Evolutionary conservation across 768 basidiomycete species (phyloP).

Genomic region (Tylopilus subfusipes): DNA sequence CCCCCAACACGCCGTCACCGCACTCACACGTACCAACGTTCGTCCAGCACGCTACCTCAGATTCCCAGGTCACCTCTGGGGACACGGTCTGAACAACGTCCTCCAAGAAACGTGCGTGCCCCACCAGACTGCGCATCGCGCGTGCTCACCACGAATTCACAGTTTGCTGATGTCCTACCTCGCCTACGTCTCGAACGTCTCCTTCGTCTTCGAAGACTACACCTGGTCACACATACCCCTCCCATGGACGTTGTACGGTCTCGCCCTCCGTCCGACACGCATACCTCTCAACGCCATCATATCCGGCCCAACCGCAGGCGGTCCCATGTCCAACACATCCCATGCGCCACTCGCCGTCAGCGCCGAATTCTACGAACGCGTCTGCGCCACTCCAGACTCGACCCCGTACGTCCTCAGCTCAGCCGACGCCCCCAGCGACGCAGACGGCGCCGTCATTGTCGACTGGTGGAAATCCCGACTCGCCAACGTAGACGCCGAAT

Average conservation of each 20-base stretch:
- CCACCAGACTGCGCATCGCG: not conserved
- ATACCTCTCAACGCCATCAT: constrained; percentile 61
- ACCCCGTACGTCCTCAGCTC: constrained; percentile 35
- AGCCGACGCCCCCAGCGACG: constrained; percentile 34
- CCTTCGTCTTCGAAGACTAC: constrained; percentile 63
- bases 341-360: constrained; percentile 40
- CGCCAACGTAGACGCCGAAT: constrained; percentile 33
- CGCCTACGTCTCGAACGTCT: constrained; percentile 46
- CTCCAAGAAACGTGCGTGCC: constrained; percentile 55
- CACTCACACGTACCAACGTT: constrained; percentile 1
- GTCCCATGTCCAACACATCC: constrained; percentile 30
- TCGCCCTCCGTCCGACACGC: constrained; percentile 46
- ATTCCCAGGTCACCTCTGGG: constrained; percentile 57
- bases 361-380: constrained; percentile 45
- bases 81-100: constrained; percentile 59
- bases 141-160: not conserved
- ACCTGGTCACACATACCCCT: constrained; percentile 54
- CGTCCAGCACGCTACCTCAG: constrained; percentile 37
- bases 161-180: constrained; percentile 52
- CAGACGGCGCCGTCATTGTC: constrained; percentile 41
- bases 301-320: constrained; percentile 54
- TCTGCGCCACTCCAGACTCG: constrained; percentile 40
- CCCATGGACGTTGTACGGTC: constrained; percentile 53
- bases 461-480: constrained; percentile 49
- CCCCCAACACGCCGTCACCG: constrained; percentile 36